Base-by-base conservation (phyloP, 805 yeast species). In the Wickerhamia fluorescens region DNA sequence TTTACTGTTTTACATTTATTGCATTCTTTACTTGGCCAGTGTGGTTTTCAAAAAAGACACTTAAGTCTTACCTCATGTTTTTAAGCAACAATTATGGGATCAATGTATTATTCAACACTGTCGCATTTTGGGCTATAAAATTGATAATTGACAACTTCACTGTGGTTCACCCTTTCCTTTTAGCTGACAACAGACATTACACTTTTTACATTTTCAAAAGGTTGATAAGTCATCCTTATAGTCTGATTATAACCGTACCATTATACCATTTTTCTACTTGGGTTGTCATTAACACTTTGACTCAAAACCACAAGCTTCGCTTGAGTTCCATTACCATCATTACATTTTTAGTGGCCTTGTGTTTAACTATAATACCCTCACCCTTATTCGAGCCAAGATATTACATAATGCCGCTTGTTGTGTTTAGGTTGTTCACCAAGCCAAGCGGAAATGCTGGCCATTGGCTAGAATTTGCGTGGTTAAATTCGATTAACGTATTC, bases 351-450 rank as follows among this genome's bases (percentile, higher is more conserved):
- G 52, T 56, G 0, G 78, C 87, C 24, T 61, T 73, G 0, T 43
- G 66, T 1, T 51, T 74, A 5, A 80, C 92, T 0, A 62, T 92
- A 13, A 71, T 82, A 0, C 96, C 97, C 13, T 78, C 96, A 0
- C 98, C 97, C 4, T 62, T 92, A 39, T 78, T 92, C 46, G 98
- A 92, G 54, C 95, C 96, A 27, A 71, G 98, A 34, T 92, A 92
- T 51, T 92, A 80, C 52, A 83, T 89, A 27, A 44, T 86, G 4
- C 96, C 97, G 4, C 76, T 73, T 47, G 50, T 82, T 8, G 53
- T 87, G 22, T 86, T 88, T 75, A 70, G 96, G 42, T 30, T 84
- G 3, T 67, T 74, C 33, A 52, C 68, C 10, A 53, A 56, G 8
- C 73, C 75, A 11, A 53, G 58, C 14, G 42, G 51, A 11, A 45